Conservation (phyloP, 805 yeast genomes). For the Metschnikowia vanudenii region DNA sequence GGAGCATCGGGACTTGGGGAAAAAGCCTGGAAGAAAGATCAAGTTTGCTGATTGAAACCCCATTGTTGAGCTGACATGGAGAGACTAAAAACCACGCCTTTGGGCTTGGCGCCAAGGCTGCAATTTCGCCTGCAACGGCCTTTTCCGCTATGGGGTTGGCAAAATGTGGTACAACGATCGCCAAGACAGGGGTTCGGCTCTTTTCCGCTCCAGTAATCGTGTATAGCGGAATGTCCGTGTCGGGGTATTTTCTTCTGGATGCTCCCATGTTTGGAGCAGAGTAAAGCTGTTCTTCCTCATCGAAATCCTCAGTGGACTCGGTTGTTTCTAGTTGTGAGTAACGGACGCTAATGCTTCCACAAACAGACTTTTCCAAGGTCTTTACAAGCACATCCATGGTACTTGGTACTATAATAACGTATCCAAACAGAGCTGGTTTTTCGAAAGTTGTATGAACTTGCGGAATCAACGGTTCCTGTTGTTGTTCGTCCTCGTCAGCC, state of each 20-base stretch:
- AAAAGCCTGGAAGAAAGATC: conserved; percentile 16
- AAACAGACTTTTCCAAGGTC: conserved; percentile 13
- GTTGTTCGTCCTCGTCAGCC: conserved; percentile 39
- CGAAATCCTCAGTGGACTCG: conserved; percentile 36
- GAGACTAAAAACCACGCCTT: conserved; percentile 31
- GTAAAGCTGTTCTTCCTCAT: conserved; percentile 53
- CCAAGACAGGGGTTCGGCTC: conserved; percentile 5
- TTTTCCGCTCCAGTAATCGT: background rate
- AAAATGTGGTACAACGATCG: conserved; percentile 34
- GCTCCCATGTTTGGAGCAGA: conserved; percentile 28
- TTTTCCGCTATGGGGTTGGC: conserved; percentile 36
- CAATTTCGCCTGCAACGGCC: conserved; percentile 26
- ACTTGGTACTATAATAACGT: conserved; percentile 21
- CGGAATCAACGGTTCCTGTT: conserved; percentile 21
- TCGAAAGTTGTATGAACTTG: background rate
- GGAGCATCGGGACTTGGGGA: conserved; percentile 29
- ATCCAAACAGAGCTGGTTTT: background rate
- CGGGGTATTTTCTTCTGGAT: conserved; percentile 23
- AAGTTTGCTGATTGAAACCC: conserved; percentile 26
- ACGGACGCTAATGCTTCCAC: conserved; percentile 19
- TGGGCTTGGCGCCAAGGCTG: conserved; percentile 12
- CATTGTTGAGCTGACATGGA: conserved; percentile 38
- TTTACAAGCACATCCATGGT: conserved; percentile 20
- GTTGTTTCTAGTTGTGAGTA: conserved; percentile 15
- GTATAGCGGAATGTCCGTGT: conserved; percentile 22